Base-by-base conservation (phyloP, 345 rosid genomes). In the Moringa oleifera region DNA sequence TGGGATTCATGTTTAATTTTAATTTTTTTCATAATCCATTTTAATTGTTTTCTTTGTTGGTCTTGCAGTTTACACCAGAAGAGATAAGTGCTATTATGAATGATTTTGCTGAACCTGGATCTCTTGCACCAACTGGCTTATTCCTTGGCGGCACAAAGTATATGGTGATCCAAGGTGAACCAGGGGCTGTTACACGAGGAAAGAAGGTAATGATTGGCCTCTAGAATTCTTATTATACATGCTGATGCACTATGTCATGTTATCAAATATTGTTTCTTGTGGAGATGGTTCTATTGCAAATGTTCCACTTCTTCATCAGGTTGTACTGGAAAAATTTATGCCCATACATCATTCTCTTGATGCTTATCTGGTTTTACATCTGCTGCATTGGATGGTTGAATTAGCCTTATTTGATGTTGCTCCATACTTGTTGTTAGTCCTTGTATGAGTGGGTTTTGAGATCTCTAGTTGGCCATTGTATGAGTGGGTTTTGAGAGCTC, bases 91-190 rank as follows among this genome's bases (percentile, higher is more conserved):
- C 23, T 22, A 81, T 90, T 50, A 71, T 76, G 76, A 82, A 83
- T 55, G 97, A 90, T 70, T 87, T 90, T 51, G 89, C 83, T 1
- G 84, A 88, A 59, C 95, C 95, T 37, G 97, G 97, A 11, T 70
- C 79, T 53, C 88, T 90, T 25, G 97, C 97, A 0, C 95, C 95
- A 0, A 85, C 80, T 0, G 97, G 97, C 6, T 68, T 90, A 59
- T 71, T 69, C 75, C 60, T 90, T 20, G 90, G 74, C 7, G 88
- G 87, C 73, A 57, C 80, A 11, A 90, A 89, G 73, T 87, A 85
- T 69, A 83, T 89, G 94, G 96, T 89, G 8, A 89, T 89, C 61
- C 91, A 83, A 75, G 96, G 96, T 22, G 96, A 89, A 66, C 68
- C 95, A 0, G 80, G 80, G 0, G 87, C 89, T 58, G 97, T 90